Conservation (phyloP, 176 grass and related monocot genomes). For the Oryza meyeriana region DNA sequence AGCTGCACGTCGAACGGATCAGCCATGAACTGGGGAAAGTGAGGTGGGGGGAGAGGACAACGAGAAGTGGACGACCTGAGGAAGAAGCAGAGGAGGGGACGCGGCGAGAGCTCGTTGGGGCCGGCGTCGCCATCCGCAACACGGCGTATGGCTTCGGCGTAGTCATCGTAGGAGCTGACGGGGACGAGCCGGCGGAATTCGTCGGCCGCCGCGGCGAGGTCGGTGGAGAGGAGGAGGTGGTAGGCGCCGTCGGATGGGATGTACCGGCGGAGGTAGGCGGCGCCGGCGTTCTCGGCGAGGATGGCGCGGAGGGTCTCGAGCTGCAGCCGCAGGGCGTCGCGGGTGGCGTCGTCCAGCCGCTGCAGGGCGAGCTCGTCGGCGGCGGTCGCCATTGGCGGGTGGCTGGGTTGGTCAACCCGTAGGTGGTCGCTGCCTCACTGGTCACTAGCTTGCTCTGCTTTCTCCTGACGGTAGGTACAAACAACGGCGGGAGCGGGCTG, state of each 20-base stretch:
- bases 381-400: not conserved
- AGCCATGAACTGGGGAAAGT: not conserved
- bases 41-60: not conserved
- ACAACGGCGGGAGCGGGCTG: not conserved
- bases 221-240: not conserved
- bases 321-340: constrained; percentile 26
- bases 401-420: not conserved
- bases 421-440: not conserved
- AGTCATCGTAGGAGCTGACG: constrained; percentile 32
- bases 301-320: constrained; percentile 28
- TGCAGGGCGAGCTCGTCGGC: not conserved
- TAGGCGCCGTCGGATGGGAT: not conserved
- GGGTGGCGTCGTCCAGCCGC: constrained; percentile 20
- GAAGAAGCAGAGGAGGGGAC: constrained; percentile 43
- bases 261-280: constrained; percentile 17
- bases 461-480: not conserved
- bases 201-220: not conserved
- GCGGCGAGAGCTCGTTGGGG: constrained; percentile 24
- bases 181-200: constrained; percentile 31
- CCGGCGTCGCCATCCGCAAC: constrained; percentile 13
- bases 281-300: constrained; percentile 23
- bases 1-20: constrained; percentile 20
- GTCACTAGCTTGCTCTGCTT: not conserved
- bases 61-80: not conserved
- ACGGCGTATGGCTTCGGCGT: constrained; percentile 19